Conservation (phyloP, 345 rosid species). For the Nasturtium officinale region DNA sequence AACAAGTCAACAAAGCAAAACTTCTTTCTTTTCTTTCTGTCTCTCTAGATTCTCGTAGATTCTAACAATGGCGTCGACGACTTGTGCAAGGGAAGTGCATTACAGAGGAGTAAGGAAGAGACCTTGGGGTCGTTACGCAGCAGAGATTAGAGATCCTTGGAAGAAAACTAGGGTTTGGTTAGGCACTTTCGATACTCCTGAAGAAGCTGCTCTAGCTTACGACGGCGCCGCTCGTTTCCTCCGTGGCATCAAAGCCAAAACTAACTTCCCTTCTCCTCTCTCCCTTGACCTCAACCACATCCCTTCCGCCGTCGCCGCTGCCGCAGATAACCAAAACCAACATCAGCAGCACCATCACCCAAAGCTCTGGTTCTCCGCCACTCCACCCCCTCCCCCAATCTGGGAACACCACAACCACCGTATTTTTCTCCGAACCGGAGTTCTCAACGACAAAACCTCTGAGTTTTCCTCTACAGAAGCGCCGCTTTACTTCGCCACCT, state of each 20-base stretch:
- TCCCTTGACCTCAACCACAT: conserved; percentile 65
- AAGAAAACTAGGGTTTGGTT: conserved; percentile 94
- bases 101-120: conserved; percentile 92
- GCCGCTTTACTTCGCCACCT: conserved; percentile 27
- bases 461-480: conserved; percentile 16
- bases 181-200: conserved; percentile 96
- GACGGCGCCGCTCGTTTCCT: conserved; percentile 93
- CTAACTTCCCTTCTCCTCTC: conserved; percentile 82
- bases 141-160: conserved; percentile 97
- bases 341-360: conserved; percentile 7
- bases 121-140: conserved; percentile 98
- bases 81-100: conserved; percentile 63
- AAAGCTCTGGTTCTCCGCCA: conserved; percentile 46
- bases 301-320: conserved; percentile 37
- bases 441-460: conserved; percentile 50
- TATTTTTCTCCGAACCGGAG: conserved; percentile 64
- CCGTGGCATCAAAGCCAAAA: conserved; percentile 87
- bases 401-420: conserved; percentile 44
- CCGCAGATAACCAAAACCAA: conserved; percentile 24
- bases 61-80: conserved; percentile 59
- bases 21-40: conserved; percentile 10
- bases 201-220: conserved; percentile 95
- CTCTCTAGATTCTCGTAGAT: conserved; percentile 6
- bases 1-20: conserved; percentile 40
- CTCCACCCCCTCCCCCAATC: conserved; percentile 31